Percentiles rank a stretch among this genome's conserved stretches.
These are phyloP conservation scores for Cornus florida DNA, from an alignment of 148 eudicot species.

Conservation along the genomic window DNA sequence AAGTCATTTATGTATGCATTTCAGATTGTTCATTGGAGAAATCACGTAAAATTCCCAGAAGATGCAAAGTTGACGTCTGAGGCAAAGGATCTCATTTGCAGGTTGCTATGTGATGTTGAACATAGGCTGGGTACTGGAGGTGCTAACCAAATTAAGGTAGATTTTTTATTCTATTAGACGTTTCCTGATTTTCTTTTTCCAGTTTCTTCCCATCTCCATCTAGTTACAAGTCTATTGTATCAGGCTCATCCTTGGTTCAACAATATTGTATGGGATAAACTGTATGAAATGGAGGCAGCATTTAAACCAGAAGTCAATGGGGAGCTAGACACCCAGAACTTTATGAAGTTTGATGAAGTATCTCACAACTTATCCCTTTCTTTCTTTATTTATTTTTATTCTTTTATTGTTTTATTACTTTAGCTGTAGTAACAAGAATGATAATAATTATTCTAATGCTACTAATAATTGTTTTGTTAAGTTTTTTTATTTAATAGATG, in stretches of 20 bases:
- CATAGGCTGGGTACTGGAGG: conserved; percentile 90
- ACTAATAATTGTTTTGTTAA: neutral
- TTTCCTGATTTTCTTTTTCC: neutral
- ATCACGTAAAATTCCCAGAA: conserved; percentile 86
- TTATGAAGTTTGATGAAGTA: conserved; percentile 99
- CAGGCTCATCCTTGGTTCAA: conserved; percentile 98
- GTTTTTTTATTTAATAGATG: neutral
- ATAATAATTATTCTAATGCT: neutral
- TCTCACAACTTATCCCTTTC: neutral
- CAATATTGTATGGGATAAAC: conserved; percentile 79
- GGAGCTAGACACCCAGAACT: conserved; percentile 94
- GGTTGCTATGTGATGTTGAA: conserved; percentile 93
- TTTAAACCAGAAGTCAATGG: conserved; percentile 87
- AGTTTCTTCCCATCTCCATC: neutral
- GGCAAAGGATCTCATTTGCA: conserved; percentile 90
- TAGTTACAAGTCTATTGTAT: conserved; percentile 13
- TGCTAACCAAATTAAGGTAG: conserved; percentile 83
- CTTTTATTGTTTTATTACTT: neutral
- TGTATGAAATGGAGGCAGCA: conserved; percentile 95
- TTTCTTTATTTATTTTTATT: neutral
- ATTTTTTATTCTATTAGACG: neutral
- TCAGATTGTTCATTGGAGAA: conserved; percentile 97
- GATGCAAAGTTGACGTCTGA: conserved; percentile 69
- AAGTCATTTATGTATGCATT: conserved; percentile 10
- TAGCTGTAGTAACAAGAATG: neutral